Percentiles rank a stretch among this genome's conserved stretches.
Conservation (phyloP, 2,329 filamentous ascomycete genomes). For the Stenocarpella maydis region DNA sequence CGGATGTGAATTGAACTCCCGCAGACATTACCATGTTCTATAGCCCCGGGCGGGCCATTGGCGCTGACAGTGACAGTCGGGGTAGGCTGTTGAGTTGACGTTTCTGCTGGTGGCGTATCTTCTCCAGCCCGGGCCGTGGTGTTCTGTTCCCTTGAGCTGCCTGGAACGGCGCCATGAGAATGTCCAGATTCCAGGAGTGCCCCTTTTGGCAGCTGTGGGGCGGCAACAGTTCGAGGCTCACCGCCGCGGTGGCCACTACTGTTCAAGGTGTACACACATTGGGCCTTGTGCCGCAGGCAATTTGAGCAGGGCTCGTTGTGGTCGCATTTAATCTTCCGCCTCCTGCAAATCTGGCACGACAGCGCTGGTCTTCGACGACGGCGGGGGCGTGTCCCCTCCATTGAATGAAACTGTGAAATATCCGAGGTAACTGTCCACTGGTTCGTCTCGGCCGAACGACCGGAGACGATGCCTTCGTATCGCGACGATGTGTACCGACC, state of each 20-base stretch:
- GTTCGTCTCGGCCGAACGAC: neutral
- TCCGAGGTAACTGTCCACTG: neutral
- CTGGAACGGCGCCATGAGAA: neutral
- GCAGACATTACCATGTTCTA: neutral
- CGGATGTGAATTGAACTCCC: no score
- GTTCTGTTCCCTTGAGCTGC: neutral
- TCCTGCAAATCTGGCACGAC: conserved; percentile 9
- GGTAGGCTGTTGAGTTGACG: neutral
- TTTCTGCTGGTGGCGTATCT: neutral
- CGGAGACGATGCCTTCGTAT: neutral
- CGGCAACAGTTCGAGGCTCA: neutral
- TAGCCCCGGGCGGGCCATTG: no score
- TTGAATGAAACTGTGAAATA: neutral
- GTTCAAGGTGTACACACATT: conserved; percentile 67
- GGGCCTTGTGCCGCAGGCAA: conserved; percentile 88
- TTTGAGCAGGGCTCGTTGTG: conserved; percentile 65
- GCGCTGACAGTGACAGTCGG: neutral
- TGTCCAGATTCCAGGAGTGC: neutral
- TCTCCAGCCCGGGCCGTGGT: neutral
- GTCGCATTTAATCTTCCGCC: conserved; percentile 28
- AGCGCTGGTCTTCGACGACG: conserved; percentile 26
- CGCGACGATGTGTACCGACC: rapidly evolving
- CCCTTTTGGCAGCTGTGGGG: neutral
- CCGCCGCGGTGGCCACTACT: no score
- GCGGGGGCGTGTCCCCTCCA: neutral